These are phyloP conservation scores for Bipolaris oryzae DNA, from an alignment of 2,329 filamentous ascomycete genomes.

Conservation along the genomic window DNA sequence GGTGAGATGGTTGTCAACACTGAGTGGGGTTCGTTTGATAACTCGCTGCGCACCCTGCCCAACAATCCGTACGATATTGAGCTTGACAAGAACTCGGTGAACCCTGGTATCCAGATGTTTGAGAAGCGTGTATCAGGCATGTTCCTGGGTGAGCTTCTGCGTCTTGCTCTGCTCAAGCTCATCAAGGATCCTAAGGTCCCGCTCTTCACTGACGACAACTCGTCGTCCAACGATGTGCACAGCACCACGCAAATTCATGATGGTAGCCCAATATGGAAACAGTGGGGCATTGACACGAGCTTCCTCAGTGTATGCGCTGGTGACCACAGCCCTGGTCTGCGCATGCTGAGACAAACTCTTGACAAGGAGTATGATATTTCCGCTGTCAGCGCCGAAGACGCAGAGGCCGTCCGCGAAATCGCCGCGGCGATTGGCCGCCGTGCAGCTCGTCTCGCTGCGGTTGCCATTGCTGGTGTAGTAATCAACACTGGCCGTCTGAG, in stretches of 20 bases:
- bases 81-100: conserved; percentile 80
- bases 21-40: conserved; percentile 99
- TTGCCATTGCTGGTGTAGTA: conserved; percentile 84
- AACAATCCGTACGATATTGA: conserved; percentile 81
- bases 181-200: conserved; percentile 69
- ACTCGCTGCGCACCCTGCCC: conserved; percentile 85
- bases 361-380: conserved; percentile 78
- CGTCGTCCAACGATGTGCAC: conserved; percentile 68
- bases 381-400: conserved; percentile 80
- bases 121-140: conserved; percentile 98
- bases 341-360: conserved; percentile 76
- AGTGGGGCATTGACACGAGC: conserved; percentile 90
- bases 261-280: conserved; percentile 69
- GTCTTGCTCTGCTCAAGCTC: conserved; percentile 75
- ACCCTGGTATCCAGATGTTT: conserved; percentile 97
- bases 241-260: conserved; percentile 67
- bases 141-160: conserved; percentile 94
- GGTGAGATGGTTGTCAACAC: conserved; percentile 98
- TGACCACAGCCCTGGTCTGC: conserved; percentile 74
- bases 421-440: conserved; percentile 84
- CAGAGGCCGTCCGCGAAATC: conserved; percentile 83
- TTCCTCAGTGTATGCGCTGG: conserved; percentile 87
- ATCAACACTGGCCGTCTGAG: conserved; percentile 77
- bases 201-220: conserved; percentile 78
- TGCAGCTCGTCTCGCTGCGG: conserved; percentile 83